Base-by-base conservation (phyloP, 768 basidiomycete genomes). In the Tricholoma sp. region DNA sequence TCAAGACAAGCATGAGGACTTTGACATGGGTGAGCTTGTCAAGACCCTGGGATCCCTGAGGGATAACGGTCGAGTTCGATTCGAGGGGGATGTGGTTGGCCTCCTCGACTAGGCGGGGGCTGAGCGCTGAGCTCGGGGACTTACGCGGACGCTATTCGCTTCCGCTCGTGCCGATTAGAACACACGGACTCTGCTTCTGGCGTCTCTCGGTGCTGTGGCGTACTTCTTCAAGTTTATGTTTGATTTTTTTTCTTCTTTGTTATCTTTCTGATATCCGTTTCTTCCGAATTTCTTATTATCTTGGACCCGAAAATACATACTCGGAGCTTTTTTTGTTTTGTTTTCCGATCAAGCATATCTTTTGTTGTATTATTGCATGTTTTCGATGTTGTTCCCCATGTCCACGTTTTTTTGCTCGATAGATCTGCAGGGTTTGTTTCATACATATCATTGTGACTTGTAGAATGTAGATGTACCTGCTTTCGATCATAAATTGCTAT, bases 1-100 rank as follows among this genome's bases (percentile, higher is more conserved):
- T 3, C 76, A 74, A 24, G 88, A 89, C 66, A 90, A 90, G 70
- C 83, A 89, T 65, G 88, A 90, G 72, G 88, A 91, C 61, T 91
- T 88, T 59, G 88, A 91, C 68, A 88, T 86, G 11, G 77, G 78
- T 1, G 89, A 91, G 71, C 86, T 91, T 16, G 78, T 78, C 5
- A 75, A 76, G 50, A 77, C 76, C 3, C 79, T 79, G 12, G 79
- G 73, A 1, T 62, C 67, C 11, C 62, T 83, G 50, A 74, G 78
- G 37, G 82, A 80, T 27, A 72, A 72, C 57, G 80, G 81, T 0
- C 69, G 75, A 37, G 70, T 84, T 7, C 61, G 76, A 24, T 75
- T 83, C 47, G 79, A 83, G 64, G 83, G 83, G 5, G 83, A 85
- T 63, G 64, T 74, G 51, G 47, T 78, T 47, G 65, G 74, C 35